phyloP scores from a whole-genome alignment of 805 yeast species.

The Metschnikowia koreensis region DNA sequence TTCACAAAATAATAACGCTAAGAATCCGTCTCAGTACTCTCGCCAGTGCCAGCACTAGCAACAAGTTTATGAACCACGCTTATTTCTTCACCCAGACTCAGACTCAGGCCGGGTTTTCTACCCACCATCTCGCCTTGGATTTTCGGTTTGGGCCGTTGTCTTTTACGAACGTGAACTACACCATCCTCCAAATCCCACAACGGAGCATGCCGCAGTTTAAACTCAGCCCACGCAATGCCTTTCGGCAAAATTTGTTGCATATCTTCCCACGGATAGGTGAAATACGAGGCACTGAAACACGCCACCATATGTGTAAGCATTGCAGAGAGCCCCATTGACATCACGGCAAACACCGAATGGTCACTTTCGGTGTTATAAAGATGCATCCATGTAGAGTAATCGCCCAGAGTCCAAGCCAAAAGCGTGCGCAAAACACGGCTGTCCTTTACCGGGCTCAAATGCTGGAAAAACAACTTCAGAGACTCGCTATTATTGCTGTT shows the following conservation, averaged over 20 bases:
- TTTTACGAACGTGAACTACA: slow-evolving; percentile 23
- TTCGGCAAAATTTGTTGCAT: slow-evolving; percentile 32
- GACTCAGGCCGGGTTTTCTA: not conserved
- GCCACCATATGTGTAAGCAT: slow-evolving; percentile 33
- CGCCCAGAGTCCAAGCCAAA: slow-evolving; percentile 28
- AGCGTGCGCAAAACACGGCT: slow-evolving; percentile 18
- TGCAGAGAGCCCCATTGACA: slow-evolving; percentile 41
- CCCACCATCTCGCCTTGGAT: not conserved
- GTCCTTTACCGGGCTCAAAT: slow-evolving; percentile 21
- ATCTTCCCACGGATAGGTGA: slow-evolving; percentile 29
- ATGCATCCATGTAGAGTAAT: slow-evolving; percentile 30
- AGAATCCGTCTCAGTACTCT: not conserved
- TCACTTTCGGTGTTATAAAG: slow-evolving; percentile 34
- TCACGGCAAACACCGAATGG: slow-evolving; percentile 31
- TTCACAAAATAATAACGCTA: no score
- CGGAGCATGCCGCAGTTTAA: slow-evolving; percentile 22
- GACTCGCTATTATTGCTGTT: slow-evolving; percentile 33
- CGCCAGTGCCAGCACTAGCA: not conserved
- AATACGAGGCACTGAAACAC: slow-evolving; percentile 33
- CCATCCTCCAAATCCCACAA: slow-evolving; percentile 34
- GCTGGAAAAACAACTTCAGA: slow-evolving; percentile 27
- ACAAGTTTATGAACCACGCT: not conserved
- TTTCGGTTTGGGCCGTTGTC: not conserved
- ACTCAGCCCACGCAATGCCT: slow-evolving; percentile 19
- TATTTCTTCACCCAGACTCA: not conserved